These are phyloP conservation scores for Eruca vesicaria DNA, from an alignment of 441 rosid species.

Conservation along the genomic window DNA sequence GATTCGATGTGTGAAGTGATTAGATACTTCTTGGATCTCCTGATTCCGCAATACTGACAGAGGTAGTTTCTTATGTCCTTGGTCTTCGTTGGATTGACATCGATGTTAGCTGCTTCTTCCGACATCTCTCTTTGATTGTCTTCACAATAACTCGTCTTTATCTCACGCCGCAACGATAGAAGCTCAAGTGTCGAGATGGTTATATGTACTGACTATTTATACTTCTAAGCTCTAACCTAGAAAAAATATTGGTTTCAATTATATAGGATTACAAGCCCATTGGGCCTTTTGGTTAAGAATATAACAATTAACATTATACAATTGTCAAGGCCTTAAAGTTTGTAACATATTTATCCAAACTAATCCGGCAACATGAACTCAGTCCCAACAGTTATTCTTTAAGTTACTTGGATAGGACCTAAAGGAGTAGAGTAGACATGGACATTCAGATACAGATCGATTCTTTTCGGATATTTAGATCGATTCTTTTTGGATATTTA, in stretches of 20 bases:
- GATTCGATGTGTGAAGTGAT: constrained; percentile 55
- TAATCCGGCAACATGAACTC: no score
- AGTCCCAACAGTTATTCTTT: no score
- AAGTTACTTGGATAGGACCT: no score
- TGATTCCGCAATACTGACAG: constrained; percentile 79
- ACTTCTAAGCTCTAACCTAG: constrained; percentile 10
- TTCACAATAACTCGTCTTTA: neutral
- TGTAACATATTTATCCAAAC: no score
- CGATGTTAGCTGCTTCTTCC: constrained; percentile 27
- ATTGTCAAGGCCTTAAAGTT: no score
- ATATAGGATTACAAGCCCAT: neutral
- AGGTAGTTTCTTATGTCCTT: constrained; percentile 62
- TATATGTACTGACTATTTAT: neutral
- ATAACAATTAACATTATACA: neutral
- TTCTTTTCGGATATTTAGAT: no score
- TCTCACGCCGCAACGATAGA: neutral
- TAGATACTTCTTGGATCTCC: constrained; percentile 76
- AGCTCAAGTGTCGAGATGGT: neutral
- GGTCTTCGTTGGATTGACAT: constrained; percentile 23
- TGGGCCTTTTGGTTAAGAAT: neutral
- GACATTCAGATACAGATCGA: no score
- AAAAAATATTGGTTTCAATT: neutral
- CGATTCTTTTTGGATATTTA: no score
- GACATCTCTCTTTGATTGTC: constrained; percentile 9
- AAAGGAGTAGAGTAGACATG: no score